Evolutionary conservation across 768 basidiomycete species (phyloP), one percentile per base, ranked within the genome.

Genomic region (Lactarius deliciosus): DNA sequence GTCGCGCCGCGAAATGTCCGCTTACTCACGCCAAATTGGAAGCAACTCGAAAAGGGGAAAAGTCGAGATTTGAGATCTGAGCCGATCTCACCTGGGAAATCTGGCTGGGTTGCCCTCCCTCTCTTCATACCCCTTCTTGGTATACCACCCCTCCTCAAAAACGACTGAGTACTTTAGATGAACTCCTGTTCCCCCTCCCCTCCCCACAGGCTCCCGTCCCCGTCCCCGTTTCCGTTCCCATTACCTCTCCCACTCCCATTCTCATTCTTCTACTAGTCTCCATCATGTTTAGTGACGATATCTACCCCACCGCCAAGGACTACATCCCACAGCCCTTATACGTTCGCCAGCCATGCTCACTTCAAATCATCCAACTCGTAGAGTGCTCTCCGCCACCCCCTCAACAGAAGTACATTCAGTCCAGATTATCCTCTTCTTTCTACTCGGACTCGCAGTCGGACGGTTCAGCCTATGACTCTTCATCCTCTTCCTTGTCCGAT

Each of bases 401-500:
- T 64, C 72, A 58, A 57, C 68, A 71, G 62, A 66, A 69, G 63
- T 72, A 65, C 68, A 61, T 69, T 34, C 61, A 60, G 73, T 79
- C 75, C 72, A 75, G 64, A 73, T 74, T 73, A 65, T 69, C 68
- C 41, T 68, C 64, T 63, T 74, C 64, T 65, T 73, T 69, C 73
- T 68, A 69, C 30, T 71, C 73, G 40, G 61, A 71, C 8, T 74
- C 74, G 1, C 32, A 66, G 15, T 65, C 64, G 1, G 47, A 61
- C 18, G 30, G 1, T 22, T 68, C 71, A 66, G 78, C n/a, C 71
- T 74, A 68, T 79, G 84, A 59, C 77, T 85, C 72, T 79, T 80
- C 76, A 73, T 81, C 69, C 75, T 79, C 71, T 79, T 73, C 73
- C 63, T 77, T 79, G 47, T 77, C 72, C n/a, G 77, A 75, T 30